Evolutionary conservation across 257 asterid species (phyloP).

Genomic region (Scutellaria barbata): DNA sequence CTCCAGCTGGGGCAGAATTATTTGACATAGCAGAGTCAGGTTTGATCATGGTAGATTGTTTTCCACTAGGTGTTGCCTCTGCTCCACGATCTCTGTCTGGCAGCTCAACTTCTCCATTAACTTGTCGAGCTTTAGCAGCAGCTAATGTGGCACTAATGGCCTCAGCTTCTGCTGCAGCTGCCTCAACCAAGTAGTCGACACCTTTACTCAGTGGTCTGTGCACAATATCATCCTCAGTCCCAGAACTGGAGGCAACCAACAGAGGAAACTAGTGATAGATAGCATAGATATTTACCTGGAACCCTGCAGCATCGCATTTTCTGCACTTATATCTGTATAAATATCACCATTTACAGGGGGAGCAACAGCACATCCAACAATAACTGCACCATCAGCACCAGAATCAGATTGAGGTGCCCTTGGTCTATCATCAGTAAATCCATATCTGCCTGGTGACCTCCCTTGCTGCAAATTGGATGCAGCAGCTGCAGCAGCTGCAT

Average conservation of each 20-base stretch:
- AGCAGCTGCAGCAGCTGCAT: constrained; percentile 91
- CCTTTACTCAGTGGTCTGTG: constrained; percentile 76
- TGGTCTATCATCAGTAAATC: constrained; percentile 66
- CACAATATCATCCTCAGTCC: constrained; percentile 34
- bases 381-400: constrained; percentile 76
- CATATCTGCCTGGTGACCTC: constrained; percentile 65
- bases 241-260: constrained; percentile 17
- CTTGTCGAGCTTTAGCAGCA: constrained; percentile 95
- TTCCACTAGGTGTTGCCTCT: constrained; percentile 94
- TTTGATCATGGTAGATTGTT: constrained; percentile 71
- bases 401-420: constrained; percentile 60
- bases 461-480: constrained; percentile 71
- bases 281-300: constrained; percentile 55
- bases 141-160: constrained; percentile 89
- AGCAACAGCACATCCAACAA: constrained; percentile 89
- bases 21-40: constrained; percentile 67
- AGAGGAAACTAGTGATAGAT: constrained; percentile 13
- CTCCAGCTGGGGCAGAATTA: constrained; percentile 75
- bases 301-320: constrained; percentile 81
- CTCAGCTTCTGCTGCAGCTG: constrained; percentile 98
- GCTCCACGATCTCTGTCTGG: constrained; percentile 96
- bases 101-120: constrained; percentile 82
- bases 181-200: constrained; percentile 91
- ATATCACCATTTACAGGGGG: constrained; percentile 83
- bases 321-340: constrained; percentile 84